Conservation (phyloP, 23 red algal genomes). For the Cyanidium caldarium region DNA sequence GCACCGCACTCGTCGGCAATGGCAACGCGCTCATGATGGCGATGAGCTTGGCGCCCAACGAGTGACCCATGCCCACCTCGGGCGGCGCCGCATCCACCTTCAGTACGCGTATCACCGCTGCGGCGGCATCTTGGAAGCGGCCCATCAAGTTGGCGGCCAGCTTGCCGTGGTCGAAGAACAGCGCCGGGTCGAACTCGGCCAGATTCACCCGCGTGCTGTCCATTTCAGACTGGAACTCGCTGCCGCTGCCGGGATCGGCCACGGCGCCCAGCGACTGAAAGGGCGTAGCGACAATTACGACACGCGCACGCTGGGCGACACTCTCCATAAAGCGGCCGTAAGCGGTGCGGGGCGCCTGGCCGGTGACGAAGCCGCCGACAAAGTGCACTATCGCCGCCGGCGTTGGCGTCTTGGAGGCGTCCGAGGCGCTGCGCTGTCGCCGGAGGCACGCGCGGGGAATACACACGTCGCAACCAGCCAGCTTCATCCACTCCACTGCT, state of each 20-base stretch:
- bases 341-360: constrained; percentile 22
- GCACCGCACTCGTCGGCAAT: not conserved
- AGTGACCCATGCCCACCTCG: constrained; percentile 55
- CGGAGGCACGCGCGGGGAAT: not conserved
- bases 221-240: not conserved
- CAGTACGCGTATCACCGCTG: constrained; percentile 14
- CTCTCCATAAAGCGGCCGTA: constrained; percentile 36
- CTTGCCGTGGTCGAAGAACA: constrained; percentile 31
- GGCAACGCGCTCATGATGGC: constrained; percentile 14
- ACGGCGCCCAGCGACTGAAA: not conserved
- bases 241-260: not conserved
- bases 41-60: constrained; percentile 55
- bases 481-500: not conserved
- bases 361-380: constrained; percentile 34
- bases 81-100: constrained; percentile 16
- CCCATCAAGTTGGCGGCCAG: constrained; percentile 13
- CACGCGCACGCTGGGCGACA: constrained; percentile 18
- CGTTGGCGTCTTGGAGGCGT: not conserved
- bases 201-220: too few relatives aligned
- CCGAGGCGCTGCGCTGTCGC: not conserved
- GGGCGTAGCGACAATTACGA: constrained; percentile 37
- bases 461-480: constrained; percentile 4
- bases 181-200: not conserved
- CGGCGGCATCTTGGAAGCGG: constrained; percentile 2
- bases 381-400: constrained; percentile 27